Percentiles rank a stretch among this genome's conserved stretches.
Conservation (phyloP, 2,329 filamentous ascomycete genomes). For the Fusarium chlamydosporum region DNA sequence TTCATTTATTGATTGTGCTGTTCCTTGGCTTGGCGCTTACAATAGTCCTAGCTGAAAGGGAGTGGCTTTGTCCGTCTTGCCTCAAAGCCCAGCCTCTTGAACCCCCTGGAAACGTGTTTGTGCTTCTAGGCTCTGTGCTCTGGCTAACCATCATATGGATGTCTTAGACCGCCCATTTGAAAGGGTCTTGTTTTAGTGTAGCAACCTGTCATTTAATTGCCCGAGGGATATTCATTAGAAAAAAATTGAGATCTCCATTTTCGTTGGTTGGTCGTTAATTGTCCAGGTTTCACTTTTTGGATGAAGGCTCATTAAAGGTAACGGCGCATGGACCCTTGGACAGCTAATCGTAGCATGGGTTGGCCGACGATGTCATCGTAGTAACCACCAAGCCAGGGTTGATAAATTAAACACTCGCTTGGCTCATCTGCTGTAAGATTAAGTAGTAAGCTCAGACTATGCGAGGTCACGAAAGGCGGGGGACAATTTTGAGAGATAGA, state of each 20-base stretch:
- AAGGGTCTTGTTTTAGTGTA: slow-evolving; percentile 6
- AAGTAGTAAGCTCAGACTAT: slow-evolving; percentile 19
- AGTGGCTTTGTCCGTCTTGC: slow-evolving; percentile 20
- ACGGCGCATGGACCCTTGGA: not conserved
- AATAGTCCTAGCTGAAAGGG: slow-evolving; percentile 26
- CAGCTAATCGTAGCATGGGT: not conserved
- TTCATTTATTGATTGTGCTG: not conserved
- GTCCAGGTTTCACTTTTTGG: slow-evolving; percentile 25
- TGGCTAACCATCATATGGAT: slow-evolving; percentile 3
- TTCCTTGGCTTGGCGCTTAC: not conserved
- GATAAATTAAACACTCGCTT: slow-evolving; percentile 20
- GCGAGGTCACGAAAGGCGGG: slow-evolving; percentile 21
- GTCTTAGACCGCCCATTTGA: not conserved
- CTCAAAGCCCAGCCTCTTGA: slow-evolving; percentile 1
- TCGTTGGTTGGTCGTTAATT: slow-evolving; percentile 8
- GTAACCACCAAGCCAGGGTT: slow-evolving; percentile 7
- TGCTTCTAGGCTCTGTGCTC: not conserved
- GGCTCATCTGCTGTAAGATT: slow-evolving; percentile 28
- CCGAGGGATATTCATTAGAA: slow-evolving; percentile 36
- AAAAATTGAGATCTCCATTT: not conserved
- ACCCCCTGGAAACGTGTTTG: slow-evolving; percentile 13
- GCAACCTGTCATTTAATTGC: slow-evolving; percentile 3
- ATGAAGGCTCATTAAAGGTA: slow-evolving; percentile 28
- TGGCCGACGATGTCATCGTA: slow-evolving; percentile 6
- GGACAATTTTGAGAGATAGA: not conserved